These are phyloP conservation scores for Tetrapyrgos nigripes DNA, from an alignment of 1,284 basidiomycete species.

Conservation along the genomic window DNA sequence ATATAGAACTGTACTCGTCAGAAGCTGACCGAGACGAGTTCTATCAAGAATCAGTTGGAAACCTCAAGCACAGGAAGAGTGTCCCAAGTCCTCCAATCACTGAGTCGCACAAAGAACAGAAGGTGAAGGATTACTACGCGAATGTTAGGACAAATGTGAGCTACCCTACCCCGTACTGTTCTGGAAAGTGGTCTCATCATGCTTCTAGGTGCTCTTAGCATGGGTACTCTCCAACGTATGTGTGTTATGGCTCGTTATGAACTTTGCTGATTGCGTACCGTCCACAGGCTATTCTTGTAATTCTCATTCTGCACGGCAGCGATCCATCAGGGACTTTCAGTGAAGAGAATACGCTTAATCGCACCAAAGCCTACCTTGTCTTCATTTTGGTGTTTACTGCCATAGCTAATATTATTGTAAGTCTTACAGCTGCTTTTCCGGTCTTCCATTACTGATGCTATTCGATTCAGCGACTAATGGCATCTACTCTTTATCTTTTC, in stretches of 20 bases:
- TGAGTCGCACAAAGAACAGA: constrained; percentile 71
- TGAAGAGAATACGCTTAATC: constrained; percentile 52
- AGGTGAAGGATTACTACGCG: constrained; percentile 88
- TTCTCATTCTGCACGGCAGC: constrained; percentile 76
- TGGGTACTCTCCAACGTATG: constrained; percentile 88
- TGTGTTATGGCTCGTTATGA: constrained; percentile 10
- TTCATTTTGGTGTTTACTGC: constrained; percentile 85
- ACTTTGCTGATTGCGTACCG: constrained; percentile 7
- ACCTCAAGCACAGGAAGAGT: constrained; percentile 69
- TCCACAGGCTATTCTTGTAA: constrained; percentile 72
- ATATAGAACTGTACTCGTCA: constrained; percentile 87
- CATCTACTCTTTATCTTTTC: constrained; percentile 53
- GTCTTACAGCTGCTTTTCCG: constrained; percentile 20
- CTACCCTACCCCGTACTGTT: constrained; percentile 11
- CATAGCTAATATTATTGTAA: constrained; percentile 69
- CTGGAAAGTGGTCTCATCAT: constrained; percentile 2
- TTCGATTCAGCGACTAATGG: constrained; percentile 46
- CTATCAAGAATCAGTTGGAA: constrained; percentile 89
- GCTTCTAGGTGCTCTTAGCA: constrained; percentile 68
- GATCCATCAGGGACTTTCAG: constrained; percentile 70
- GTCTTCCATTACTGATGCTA: constrained; percentile 8
- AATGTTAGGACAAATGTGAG: constrained; percentile 90
- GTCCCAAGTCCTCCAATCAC: constrained; percentile 34
- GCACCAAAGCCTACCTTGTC: constrained; percentile 78
- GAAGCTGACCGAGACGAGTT: constrained; percentile 88